A percentile compares a stretch with the other conserved stretches of the same genome.
phyloP scores from a whole-genome alignment of 2,329 filamentous ascomycete genomes.

The Arachnopeziza araneosa region DNA sequence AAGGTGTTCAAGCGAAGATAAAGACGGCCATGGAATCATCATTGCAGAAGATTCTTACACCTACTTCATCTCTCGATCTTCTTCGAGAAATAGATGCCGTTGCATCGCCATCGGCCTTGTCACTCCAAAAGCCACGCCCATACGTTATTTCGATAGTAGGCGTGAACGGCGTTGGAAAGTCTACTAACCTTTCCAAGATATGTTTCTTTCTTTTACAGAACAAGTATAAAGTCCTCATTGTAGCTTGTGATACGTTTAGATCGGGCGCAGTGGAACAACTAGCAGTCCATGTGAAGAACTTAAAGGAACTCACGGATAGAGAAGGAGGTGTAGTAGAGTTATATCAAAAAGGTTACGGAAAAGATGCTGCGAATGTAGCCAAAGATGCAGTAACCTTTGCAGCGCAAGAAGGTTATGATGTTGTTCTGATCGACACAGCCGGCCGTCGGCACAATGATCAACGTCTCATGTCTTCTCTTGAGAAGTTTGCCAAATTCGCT shows the following conservation, averaged over 20 bases:
- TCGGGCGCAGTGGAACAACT: slow-evolving; percentile 96
- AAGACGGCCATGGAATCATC: slow-evolving; percentile 86
- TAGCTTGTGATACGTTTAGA: slow-evolving; percentile 93
- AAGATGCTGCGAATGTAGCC: slow-evolving; percentile 92
- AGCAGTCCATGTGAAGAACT: slow-evolving; percentile 87
- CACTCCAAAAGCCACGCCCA: slow-evolving; percentile 62
- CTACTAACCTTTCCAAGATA: slow-evolving; percentile 95
- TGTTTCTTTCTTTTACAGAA: slow-evolving; percentile 98
- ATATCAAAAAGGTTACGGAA: slow-evolving; percentile 96
- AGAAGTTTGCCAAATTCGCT: slow-evolving; percentile 96
- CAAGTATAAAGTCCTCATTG: slow-evolving; percentile 90
- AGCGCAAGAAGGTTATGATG: slow-evolving; percentile 71
- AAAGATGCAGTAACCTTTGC: slow-evolving; percentile 88
- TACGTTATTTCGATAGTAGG: slow-evolving; percentile 98
- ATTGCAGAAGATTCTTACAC: slow-evolving; percentile 90
- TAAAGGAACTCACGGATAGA: slow-evolving; percentile 79
- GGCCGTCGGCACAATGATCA: slow-evolving; percentile 93
- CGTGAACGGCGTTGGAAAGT: slow-evolving; percentile 97
- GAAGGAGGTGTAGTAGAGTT: slow-evolving; percentile 84
- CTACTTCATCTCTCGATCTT: slow-evolving; percentile 88
- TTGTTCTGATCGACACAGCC: slow-evolving; percentile 95
- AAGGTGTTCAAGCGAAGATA: slow-evolving; percentile 73
- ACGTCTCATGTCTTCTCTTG: slow-evolving; percentile 89
- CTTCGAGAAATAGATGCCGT: slow-evolving; percentile 87
- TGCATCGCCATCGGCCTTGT: slow-evolving; percentile 58